phyloP scores from a whole-genome alignment of 2,329 filamentous ascomycete species.

The Cladosporium velox region DNA sequence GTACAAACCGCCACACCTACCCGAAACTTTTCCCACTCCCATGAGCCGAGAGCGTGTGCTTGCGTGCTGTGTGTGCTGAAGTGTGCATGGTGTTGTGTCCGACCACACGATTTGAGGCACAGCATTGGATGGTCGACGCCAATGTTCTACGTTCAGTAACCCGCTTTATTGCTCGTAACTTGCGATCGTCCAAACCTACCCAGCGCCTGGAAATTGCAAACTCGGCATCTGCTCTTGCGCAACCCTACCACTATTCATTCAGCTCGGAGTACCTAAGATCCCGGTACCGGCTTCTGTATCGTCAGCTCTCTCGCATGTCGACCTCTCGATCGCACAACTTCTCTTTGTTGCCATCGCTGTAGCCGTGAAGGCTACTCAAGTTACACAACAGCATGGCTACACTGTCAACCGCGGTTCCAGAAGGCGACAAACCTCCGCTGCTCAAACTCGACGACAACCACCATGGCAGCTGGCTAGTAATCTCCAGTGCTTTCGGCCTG shows the following conservation, averaged over 20 bases:
- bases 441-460: conserved; percentile 29
- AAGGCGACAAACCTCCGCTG: conserved; percentile 23
- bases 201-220: conserved; percentile 8
- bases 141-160: background rate
- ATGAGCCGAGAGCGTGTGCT: background rate
- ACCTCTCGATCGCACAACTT: background rate
- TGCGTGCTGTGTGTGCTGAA: background rate
- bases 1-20: conserved; percentile 1
- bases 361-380: background rate
- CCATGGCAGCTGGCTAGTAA: conserved; percentile 45
- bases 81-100: background rate
- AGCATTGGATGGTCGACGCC: background rate
- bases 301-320: background rate
- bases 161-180: background rate
- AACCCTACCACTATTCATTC: conserved; percentile 1
- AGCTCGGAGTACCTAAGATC: background rate
- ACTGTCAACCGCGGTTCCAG: conserved; percentile 11
- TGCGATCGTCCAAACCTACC: background rate
- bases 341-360: background rate
- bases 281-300: background rate
- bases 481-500: conserved; percentile 43
- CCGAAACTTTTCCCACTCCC: conserved; percentile 2
- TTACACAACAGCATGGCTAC: conserved; percentile 16
- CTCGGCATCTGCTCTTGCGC: conserved; percentile 3
- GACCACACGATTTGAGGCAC: background rate